Conservation (phyloP, 1,284 basidiomycete species). For the Melanopsichium pennsylvanicum region DNA sequence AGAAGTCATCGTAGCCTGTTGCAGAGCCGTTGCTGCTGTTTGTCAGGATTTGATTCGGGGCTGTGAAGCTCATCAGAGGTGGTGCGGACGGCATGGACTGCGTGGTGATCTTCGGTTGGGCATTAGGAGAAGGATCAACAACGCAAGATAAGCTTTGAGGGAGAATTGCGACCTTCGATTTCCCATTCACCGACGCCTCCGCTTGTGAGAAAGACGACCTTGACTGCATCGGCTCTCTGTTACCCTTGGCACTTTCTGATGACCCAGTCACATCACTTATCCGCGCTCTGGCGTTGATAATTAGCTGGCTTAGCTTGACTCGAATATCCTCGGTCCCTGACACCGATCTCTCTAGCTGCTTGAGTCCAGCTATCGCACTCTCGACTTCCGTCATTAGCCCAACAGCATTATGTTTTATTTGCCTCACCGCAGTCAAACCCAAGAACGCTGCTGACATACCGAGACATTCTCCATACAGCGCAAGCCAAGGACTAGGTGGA, state of each 20-base stretch:
- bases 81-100: no score
- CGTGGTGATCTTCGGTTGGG: no score
- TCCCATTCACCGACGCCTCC: no score
- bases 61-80: no score
- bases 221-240: no score
- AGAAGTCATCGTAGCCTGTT: no score
- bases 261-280: not conserved
- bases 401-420: not conserved
- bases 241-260: not conserved
- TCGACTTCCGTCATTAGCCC: slow-evolving; percentile 2
- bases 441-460: slow-evolving; percentile 6
- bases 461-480: not conserved
- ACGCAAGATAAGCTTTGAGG: no score
- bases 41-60: no score
- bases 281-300: not conserved
- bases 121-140: no score
- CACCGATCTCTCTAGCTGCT: not conserved
- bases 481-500: slow-evolving; percentile 4
- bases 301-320: not conserved
- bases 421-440: not conserved
- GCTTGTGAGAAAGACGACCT: no score
- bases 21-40: no score
- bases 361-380: not conserved
- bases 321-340: not conserved
- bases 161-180: no score